A percentile compares a stretch with the other conserved stretches of the same genome.
phyloP scores from a whole-genome alignment of 129 eudicot genomes.

The Deinandra increscens region DNA sequence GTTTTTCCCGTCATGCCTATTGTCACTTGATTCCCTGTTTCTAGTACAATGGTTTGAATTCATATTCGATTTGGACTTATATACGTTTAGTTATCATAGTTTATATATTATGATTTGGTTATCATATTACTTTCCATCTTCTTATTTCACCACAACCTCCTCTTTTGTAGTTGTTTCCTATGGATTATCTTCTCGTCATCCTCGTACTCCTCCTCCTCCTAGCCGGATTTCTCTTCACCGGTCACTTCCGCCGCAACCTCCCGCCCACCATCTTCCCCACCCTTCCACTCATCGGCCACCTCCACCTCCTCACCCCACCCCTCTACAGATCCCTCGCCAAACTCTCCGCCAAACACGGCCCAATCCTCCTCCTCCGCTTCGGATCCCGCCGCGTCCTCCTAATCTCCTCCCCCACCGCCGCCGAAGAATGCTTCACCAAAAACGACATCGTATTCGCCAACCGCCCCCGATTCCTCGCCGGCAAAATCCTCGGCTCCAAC shows the following conservation, averaged over 20 bases:
- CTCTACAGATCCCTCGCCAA: slow-evolving; percentile 13
- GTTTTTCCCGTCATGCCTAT: too few species aligned
- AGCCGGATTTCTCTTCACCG: neutral
- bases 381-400: slow-evolving; percentile 25
- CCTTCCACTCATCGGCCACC: slow-evolving; percentile 30
- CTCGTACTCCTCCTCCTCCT: neutral
- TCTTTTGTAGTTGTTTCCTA: neutral
- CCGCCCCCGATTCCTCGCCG: slow-evolving; percentile 23
- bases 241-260: slow-evolving; percentile 14
- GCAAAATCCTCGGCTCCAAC: slow-evolving; percentile 29
- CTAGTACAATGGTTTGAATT: too few species aligned
- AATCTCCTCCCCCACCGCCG: slow-evolving; percentile 14
- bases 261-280: slow-evolving; percentile 29
- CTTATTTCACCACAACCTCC: neutral
- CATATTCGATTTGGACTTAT: too few species aligned
- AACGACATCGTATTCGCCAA: slow-evolving; percentile 29
- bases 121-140: too few species aligned
- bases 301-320: slow-evolving; percentile 15
- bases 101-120: too few species aligned
- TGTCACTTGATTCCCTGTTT: too few species aligned
- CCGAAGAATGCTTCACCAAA: slow-evolving; percentile 23
- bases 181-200: slow-evolving; percentile 2
- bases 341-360: slow-evolving; percentile 29
- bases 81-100: too few species aligned
- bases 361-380: slow-evolving; percentile 24